Base-by-base conservation (phyloP, 768 basidiomycete species). In the Calocybe gangraenosa region DNA sequence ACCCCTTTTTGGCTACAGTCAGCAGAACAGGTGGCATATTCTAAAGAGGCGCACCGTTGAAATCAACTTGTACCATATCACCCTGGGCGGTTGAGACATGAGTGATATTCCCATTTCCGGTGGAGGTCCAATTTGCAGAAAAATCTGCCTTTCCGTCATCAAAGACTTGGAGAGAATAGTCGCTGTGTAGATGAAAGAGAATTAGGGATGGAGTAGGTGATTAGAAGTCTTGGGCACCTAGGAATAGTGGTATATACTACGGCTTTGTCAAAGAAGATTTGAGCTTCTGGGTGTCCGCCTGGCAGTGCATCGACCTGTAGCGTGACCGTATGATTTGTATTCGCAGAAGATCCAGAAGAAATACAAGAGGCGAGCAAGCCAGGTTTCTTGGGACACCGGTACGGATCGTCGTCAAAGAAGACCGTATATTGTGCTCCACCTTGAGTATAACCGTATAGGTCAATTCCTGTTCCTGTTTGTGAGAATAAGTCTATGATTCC, bases 401-500 rank as follows among this genome's bases (percentile, higher is more conserved):
- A n/a, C n/a, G n/a, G n/a, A n/a, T 37, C 42, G 33, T 77, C 77
- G 54, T 89, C 85, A 44, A 87, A 66, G 5, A 63, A 59, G 44
- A 84, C 56, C 7, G 62, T 57, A 56, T 79, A 85, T 18, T 62
- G 55, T 3, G 75, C 69, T 37, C 62, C 47, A 4, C 40, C 44
- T 3, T 64, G 65, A 3, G 69, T 68, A 46, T 73, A 74, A 23
- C 87, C 87, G 22, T 70, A 54, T 21, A 88, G 67, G 49, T 76
- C 66, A 30, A 87, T 78, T 19, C 76, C 82, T 19, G 78, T 86
- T 36, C 87, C 86, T 88, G 5, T 28, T 5, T 28, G 25, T 11
- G 25, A 28, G 11, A 28, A 6, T 28, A 6, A 28, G 25, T 28
- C 25, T 5, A 28, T 28, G 11, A 5, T 28, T 28, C 11, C 11